Evolutionary conservation across 208 protist species (phyloP).

Genomic region (Crithidia mellificae): DNA sequence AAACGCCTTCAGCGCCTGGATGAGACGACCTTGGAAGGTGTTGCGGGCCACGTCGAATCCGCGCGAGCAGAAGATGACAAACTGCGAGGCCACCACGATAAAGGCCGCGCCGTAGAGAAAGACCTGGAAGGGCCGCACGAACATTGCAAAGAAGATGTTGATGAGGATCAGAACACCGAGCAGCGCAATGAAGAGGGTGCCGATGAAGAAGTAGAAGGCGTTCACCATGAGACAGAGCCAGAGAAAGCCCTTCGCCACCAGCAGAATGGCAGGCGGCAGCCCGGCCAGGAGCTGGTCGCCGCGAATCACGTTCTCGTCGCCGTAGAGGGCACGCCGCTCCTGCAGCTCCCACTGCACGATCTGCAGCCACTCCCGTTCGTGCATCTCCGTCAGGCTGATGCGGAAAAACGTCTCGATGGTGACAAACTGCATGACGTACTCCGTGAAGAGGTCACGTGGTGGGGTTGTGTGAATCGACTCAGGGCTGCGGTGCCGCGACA

Average conservation of each 20-base stretch:
- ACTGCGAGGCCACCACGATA: slow-evolving; percentile 46
- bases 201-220: slow-evolving; percentile 64
- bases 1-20: slow-evolving; percentile 49
- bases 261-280: slow-evolving; percentile 38
- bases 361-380: slow-evolving; percentile 64
- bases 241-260: slow-evolving; percentile 48
- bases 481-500: slow-evolving; percentile 1
- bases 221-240: slow-evolving; percentile 65
- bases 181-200: slow-evolving; percentile 50
- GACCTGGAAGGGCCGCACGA: slow-evolving; percentile 52
- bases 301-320: slow-evolving; percentile 11
- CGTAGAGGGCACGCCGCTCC: slow-evolving; percentile 31
- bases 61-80: slow-evolving; percentile 57
- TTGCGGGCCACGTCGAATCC: slow-evolving; percentile 64
- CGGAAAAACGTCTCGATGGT: slow-evolving; percentile 67
- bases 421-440: slow-evolving; percentile 54
- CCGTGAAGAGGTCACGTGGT: slow-evolving; percentile 36
- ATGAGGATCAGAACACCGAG: slow-evolving; percentile 44
- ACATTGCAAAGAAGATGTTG: slow-evolving; percentile 69
- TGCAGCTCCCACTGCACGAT: slow-evolving; percentile 53
- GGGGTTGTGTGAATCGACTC: neutral
- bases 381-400: slow-evolving; percentile 45
- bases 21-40: slow-evolving; percentile 57
- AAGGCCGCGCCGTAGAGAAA: slow-evolving; percentile 65
- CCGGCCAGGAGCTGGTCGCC: slow-evolving; percentile 37